Percentiles rank a stretch among this genome's conserved stretches.
These are phyloP conservation scores for Atkinsonella hypoxylon DNA, from an alignment of 2,329 filamentous ascomycete genomes.

Conservation along the genomic window DNA sequence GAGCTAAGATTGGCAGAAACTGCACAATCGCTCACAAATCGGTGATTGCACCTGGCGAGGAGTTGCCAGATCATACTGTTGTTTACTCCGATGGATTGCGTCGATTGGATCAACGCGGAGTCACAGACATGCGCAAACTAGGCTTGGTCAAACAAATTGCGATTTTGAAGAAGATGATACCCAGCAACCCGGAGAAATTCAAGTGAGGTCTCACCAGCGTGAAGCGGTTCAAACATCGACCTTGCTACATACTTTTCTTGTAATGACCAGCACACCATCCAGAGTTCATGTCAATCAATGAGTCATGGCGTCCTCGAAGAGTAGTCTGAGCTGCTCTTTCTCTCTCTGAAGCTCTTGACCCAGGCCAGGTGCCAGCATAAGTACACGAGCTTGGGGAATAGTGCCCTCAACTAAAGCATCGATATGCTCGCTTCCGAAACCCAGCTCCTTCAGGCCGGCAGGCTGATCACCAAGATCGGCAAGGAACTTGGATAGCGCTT, in stretches of 20 bases:
- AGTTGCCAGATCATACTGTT: constrained; percentile 55
- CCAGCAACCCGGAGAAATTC: constrained; percentile 45
- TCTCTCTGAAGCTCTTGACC: constrained; percentile 57
- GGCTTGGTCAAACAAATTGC: constrained; percentile 57
- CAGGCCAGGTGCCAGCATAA: constrained; percentile 82
- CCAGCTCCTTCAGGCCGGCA: constrained; percentile 68
- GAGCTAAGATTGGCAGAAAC: constrained; percentile 53
- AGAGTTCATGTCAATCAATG: constrained; percentile 14
- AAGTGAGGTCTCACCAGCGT: constrained; percentile 15
- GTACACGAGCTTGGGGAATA: constrained; percentile 77
- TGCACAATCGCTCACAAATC: constrained; percentile 59
- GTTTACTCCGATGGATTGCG: constrained; percentile 53
- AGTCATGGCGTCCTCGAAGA: constrained; percentile 53
- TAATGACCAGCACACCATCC: no score
- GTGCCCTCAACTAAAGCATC: constrained; percentile 86
- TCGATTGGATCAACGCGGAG: constrained; percentile 46
- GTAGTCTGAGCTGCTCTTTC: constrained; percentile 53
- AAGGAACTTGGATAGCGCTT: constrained; percentile 73
- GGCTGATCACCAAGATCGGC: constrained; percentile 82
- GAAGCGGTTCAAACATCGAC: background rate
- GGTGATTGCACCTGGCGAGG: constrained; percentile 42
- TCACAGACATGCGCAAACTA: constrained; percentile 50
- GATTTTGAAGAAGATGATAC: constrained; percentile 53
- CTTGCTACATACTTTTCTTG: background rate
- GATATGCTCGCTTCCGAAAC: constrained; percentile 65